A percentile compares a stretch with the other conserved stretches of the same genome.
Evolutionary conservation across 2,329 filamentous ascomycete species (phyloP).

Genomic region (Aspergillus caelatus): DNA sequence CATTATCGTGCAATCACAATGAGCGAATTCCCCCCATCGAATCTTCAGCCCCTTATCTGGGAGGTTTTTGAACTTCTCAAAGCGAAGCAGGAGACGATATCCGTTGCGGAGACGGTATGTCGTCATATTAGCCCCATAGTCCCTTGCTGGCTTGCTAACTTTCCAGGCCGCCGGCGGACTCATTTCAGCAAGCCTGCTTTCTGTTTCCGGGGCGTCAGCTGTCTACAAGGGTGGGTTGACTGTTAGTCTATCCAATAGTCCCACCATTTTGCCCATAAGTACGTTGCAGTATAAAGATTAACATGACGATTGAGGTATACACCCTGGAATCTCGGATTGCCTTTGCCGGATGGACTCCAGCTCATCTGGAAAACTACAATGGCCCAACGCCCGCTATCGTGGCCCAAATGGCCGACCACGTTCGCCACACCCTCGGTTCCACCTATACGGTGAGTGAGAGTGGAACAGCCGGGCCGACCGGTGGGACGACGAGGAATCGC

Average conservation of each 20-base stretch:
- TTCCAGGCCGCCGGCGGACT: conserved; percentile 63
- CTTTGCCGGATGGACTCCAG: conserved; percentile 64
- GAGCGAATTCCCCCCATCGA: conserved; percentile 35
- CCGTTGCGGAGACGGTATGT: conserved; percentile 62
- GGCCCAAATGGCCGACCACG: conserved; percentile 57
- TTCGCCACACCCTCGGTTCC: conserved; percentile 56
- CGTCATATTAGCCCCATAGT: conserved; percentile 4
- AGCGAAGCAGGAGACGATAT: conserved; percentile 59
- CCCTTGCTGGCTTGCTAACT: conserved; percentile 1
- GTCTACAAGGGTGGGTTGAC: conserved; percentile 67
- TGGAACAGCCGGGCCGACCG: conserved; percentile 67
- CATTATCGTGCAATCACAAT: conserved; percentile 13
- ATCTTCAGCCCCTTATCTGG: conserved; percentile 47
- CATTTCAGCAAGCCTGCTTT: conserved; percentile 61
- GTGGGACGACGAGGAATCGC: conserved; percentile 58
- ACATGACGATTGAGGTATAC: conserved; percentile 49
- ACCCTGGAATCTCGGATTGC: conserved; percentile 60
- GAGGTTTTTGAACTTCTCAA: conserved; percentile 59
- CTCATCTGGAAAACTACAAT: conserved; percentile 55
- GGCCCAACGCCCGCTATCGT: conserved; percentile 64
- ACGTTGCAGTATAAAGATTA: not conserved
- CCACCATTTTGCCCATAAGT: not conserved
- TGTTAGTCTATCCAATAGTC: conserved; percentile 24
- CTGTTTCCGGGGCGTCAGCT: conserved; percentile 59
- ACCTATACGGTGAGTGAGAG: conserved; percentile 64